These are phyloP conservation scores for Pelagomonas calceolata DNA, from an alignment of 108 stramenopile genomes.

Conservation along the genomic window DNA sequence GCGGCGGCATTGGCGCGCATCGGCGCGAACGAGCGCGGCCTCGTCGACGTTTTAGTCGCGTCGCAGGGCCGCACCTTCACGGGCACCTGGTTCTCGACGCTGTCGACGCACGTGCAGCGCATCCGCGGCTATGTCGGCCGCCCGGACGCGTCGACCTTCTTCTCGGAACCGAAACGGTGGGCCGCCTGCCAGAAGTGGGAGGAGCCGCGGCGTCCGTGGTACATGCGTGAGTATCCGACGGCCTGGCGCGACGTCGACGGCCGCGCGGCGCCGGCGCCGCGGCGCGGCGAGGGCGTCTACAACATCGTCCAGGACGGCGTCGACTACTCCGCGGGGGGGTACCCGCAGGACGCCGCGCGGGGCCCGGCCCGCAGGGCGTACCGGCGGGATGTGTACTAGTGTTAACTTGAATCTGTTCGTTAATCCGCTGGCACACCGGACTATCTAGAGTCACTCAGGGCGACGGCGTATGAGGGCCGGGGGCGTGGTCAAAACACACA, in stretches of 20 bases:
- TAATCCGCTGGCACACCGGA: no score
- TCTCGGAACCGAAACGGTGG: slow-evolving; percentile 32
- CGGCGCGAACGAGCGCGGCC: slow-evolving; percentile 63
- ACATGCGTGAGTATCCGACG: slow-evolving; percentile 70
- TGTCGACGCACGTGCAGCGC: slow-evolving; percentile 68
- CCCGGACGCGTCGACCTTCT: slow-evolving; percentile 46
- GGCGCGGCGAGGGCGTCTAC: neutral
- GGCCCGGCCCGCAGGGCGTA: no score
- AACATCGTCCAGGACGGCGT: no score
- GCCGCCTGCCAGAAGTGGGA: slow-evolving; percentile 53
- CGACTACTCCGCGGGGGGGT: no score
- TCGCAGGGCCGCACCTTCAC: slow-evolving; percentile 56
- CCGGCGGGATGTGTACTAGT: no score
- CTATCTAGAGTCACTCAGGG: no score
- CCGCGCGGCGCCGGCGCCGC: neutral
- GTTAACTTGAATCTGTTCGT: no score
- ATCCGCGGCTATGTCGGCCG: slow-evolving; percentile 11
- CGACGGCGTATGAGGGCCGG: no score
- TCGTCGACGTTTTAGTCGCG: slow-evolving; percentile 74
- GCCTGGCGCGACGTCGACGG: slow-evolving; percentile 69
- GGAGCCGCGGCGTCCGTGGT: slow-evolving; percentile 58
- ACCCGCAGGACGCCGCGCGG: no score
- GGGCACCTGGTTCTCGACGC: slow-evolving; percentile 65
- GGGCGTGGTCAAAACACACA: no score
- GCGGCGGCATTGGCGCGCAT: slow-evolving; percentile 15